Base-by-base conservation (phyloP, 768 basidiomycete species). In the Calocybe indica region DNA sequence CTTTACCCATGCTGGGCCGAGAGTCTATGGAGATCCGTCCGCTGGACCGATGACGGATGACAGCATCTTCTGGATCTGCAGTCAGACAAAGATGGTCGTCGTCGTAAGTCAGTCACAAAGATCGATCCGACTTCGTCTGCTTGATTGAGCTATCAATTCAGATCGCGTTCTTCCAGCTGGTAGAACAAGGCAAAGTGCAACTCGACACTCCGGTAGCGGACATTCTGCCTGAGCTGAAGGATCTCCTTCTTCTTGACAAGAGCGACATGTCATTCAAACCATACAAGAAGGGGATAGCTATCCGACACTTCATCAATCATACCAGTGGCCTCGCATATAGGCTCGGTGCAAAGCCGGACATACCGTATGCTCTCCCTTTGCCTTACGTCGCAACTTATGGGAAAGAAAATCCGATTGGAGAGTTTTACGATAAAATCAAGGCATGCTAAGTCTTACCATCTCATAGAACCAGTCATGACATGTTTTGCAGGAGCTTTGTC, bases 51-150 rank as follows among this genome's bases (percentile, higher is more conserved):
- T 68, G 9, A 52, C 54, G 14, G 52, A 54, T 14, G 59, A 66
- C 43, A 58, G 56, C 13, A 48, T 67, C 30, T 63, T 65, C 47
- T 68, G 67, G 67, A 53, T 70, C n/a, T 69, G 67, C 52, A 70
- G 69, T 46, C 60, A 62, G 53, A 67, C 66, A 1, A 69, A 70
- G 47, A 48, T 69, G 30, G 46, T 68, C 12, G 58, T 60, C 13
- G 57, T 65, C 14, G 69, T 68, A 48, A 5, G 65, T 52, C 5
- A 4, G 22, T 22, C 22, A 22, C 22, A 22, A 22, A 22, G 22
- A 22, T 22, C 22, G 22, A 22, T 22, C 22, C 22, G 22, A 22
- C 6, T 11, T 10, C 6, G 8, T 43, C 6, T 5, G 9, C 3
- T 33, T 31, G 31, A 12, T 31, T 13, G 22, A 22, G n/a, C 12